Conservation (phyloP, 2,329 filamentous ascomycete genomes). For the Beauveria bassiana region DNA sequence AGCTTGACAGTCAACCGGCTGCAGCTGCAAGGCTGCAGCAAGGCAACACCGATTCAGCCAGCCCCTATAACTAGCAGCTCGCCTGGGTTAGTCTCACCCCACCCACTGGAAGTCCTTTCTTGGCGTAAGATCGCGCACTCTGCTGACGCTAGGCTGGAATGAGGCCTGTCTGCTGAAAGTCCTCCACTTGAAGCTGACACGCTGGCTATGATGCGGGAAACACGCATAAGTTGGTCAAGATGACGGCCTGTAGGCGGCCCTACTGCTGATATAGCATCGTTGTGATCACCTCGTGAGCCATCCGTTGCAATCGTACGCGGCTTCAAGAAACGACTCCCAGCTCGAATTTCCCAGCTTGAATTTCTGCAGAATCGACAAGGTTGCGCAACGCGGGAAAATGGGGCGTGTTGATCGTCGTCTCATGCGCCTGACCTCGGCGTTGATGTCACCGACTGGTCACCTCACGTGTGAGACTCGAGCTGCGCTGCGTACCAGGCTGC, state of each 20-base stretch:
- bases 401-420: conserved; percentile 1
- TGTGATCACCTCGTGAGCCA: not conserved
- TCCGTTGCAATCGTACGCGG: not conserved
- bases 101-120: not conserved
- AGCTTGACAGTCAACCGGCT: not conserved
- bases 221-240: not conserved
- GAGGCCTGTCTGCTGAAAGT: not conserved
- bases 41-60: not conserved
- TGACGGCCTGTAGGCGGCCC: not conserved
- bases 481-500: not conserved
- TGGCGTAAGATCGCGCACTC: conserved; percentile 5
- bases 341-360: not conserved
- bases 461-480: conserved; percentile 1
- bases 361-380: not conserved
- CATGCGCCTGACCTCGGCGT: not conserved
- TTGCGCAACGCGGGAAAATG: not conserved
- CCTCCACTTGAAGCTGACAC: not conserved
- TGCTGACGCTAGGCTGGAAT: conserved; percentile 1
- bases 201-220: not conserved
- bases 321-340: not conserved
- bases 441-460: not conserved
- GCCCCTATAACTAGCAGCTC: not conserved
- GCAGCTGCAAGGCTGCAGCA: not conserved
- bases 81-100: not conserved
- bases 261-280: not conserved